Conservation (phyloP, 139 green algal genomes). For the Chlamydomonas incerta region DNA sequence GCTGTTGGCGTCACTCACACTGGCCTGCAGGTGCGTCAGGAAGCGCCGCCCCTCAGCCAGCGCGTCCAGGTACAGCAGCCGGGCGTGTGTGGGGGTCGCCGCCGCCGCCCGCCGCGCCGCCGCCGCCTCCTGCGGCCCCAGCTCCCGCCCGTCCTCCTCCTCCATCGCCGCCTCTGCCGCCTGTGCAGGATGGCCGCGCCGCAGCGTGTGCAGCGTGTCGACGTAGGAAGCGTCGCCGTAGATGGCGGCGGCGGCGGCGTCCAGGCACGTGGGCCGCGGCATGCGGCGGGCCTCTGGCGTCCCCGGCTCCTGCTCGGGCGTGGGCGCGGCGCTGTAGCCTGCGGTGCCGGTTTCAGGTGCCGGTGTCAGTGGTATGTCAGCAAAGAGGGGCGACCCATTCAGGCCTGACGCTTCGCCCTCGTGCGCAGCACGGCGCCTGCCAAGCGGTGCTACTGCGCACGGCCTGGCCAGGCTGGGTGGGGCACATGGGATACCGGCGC, state of each 20-base stretch:
- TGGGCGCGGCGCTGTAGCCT: too few relatives aligned
- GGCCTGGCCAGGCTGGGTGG: too few relatives aligned
- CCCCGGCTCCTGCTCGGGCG: not conserved
- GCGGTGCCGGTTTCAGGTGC: too few relatives aligned
- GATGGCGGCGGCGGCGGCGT: not conserved
- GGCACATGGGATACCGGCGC: too few relatives aligned
- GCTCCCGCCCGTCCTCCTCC: not conserved
- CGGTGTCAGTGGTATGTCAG: too few relatives aligned
- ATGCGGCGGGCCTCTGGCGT: not conserved
- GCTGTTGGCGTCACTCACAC: not conserved
- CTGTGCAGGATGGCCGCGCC: too few relatives aligned
- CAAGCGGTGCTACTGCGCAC: too few relatives aligned
- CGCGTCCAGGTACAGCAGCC: constrained; percentile 7
- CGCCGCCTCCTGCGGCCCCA: not conserved
- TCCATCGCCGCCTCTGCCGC: too few relatives aligned
- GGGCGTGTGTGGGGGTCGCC: not conserved
- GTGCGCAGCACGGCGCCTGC: too few relatives aligned
- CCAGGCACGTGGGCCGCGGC: not conserved
- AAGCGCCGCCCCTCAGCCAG: not conserved
- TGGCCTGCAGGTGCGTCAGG: not conserved
- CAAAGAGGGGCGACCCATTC: too few relatives aligned
- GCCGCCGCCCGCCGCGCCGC: not conserved
- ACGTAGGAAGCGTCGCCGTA: constrained; percentile 33
- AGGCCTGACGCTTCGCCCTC: too few relatives aligned
- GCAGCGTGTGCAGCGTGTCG: not conserved